A percentile compares a stretch with the other conserved stretches of the same genome.
phyloP scores from a whole-genome alignment of 345 rosid genomes.

The Populus tremula region DNA sequence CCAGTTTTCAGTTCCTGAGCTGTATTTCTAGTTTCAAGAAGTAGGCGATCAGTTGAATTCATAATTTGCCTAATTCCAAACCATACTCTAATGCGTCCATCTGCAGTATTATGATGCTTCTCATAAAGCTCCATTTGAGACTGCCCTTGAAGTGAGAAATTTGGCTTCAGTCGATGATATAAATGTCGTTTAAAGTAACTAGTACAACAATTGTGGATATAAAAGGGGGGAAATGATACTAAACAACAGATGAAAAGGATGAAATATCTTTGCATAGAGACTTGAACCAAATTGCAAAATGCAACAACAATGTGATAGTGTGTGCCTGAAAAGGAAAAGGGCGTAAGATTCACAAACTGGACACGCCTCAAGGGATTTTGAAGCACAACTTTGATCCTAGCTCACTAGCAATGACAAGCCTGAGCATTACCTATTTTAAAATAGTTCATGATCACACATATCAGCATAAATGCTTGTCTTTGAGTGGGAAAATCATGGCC shows the following conservation, averaged over 20 bases:
- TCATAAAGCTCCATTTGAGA: conserved; percentile 57
- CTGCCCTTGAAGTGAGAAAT: conserved; percentile 37
- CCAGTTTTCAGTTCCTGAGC: conserved; percentile 65
- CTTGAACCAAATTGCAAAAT: not conserved
- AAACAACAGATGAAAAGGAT: no score
- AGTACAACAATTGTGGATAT: no score
- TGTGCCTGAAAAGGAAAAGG: not conserved
- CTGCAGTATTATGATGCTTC: conserved; percentile 62
- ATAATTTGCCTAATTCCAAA: conserved; percentile 64
- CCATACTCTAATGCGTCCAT: conserved; percentile 65
- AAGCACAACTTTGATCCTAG: no score
- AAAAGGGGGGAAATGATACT: no score
- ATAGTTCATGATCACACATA: no score
- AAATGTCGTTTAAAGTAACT: not conserved
- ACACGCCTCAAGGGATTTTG: no score
- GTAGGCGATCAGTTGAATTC: conserved; percentile 60
- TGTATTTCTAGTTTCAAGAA: conserved; percentile 49
- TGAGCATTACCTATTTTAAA: no score
- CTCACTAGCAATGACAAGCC: no score
- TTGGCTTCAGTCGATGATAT: conserved; percentile 4
- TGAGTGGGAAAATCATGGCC: not conserved
- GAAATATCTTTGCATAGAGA: not conserved
- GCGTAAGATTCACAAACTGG: not conserved
- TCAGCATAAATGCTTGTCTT: not conserved
- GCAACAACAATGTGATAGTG: not conserved